Percentiles rank a stretch among this genome's conserved stretches.
phyloP scores from a whole-genome alignment of 192 early-diverging fungal genomes.

The Linnemannia hyalina region DNA sequence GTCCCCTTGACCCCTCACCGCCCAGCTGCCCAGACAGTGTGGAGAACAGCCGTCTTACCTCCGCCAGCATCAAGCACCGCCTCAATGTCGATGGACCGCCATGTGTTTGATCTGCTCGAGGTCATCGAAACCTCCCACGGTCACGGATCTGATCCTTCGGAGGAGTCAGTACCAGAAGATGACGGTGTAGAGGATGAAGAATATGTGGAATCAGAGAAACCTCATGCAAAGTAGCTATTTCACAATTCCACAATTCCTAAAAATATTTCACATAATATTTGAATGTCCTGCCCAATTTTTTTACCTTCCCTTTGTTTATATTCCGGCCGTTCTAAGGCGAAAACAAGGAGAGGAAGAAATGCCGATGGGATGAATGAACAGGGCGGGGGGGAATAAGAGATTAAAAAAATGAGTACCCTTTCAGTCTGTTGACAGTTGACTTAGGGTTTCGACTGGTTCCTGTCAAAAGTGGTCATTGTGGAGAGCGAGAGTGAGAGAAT shows the following conservation, averaged over 20 bases:
- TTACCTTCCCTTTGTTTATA: no score
- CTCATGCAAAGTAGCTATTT: not conserved
- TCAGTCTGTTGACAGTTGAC: not conserved
- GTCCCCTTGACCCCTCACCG: not conserved
- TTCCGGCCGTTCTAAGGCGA: not conserved
- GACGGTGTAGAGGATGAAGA: not conserved
- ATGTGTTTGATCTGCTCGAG: conserved; percentile 18
- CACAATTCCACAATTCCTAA: not conserved
- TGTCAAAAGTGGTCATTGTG: not conserved
- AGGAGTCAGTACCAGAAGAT: not conserved
- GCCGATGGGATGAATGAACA: not conserved
- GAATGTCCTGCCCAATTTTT: not conserved
- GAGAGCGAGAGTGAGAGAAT: not conserved
- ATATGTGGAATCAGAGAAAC: not conserved
- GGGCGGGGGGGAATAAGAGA: not conserved
- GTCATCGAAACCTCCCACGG: not conserved
- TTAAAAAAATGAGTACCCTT: not conserved
- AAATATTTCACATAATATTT: not conserved
- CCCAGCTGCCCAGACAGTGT: not conserved
- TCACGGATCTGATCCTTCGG: not conserved
- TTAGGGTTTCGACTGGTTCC: not conserved
- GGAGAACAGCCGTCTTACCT: not conserved
- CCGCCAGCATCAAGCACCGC: not conserved
- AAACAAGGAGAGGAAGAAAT: not conserved
- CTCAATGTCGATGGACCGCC: not conserved